Conservation (phyloP, 2,329 filamentous ascomycete genomes). For the Pseudogymnoascus sp. region DNA sequence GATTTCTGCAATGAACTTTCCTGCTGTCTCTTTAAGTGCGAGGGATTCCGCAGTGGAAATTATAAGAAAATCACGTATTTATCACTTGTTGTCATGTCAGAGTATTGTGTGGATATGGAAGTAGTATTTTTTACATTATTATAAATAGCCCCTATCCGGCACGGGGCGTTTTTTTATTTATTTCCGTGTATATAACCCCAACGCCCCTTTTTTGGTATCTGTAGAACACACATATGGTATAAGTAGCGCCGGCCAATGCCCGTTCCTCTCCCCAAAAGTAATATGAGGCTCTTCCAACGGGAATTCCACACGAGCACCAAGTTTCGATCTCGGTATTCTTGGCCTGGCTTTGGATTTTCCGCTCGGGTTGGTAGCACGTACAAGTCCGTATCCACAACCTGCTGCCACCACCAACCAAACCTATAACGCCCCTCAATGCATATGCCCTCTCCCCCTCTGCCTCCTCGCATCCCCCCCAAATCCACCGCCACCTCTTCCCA, state of each 20-base stretch:
- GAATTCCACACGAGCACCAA: background rate
- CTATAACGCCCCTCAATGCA: background rate
- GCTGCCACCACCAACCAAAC: background rate
- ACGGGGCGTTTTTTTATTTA: background rate
- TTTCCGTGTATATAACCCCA: background rate
- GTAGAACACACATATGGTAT: background rate
- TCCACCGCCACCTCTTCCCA: slow-evolving; percentile 18
- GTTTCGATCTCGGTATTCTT: background rate
- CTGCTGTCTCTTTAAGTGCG: background rate
- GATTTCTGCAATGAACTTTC: background rate
- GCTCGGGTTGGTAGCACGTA: background rate
- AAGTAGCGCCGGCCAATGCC: no score
- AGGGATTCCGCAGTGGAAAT: background rate
- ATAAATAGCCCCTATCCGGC: background rate
- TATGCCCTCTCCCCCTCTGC: slow-evolving; percentile 20
- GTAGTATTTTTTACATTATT: background rate
- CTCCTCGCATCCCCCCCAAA: slow-evolving; percentile 18
- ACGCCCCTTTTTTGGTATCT: background rate
- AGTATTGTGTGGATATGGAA: background rate
- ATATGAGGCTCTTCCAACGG: background rate
- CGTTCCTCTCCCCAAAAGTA: no score
- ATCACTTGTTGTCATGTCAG: background rate
- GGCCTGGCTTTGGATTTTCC: background rate
- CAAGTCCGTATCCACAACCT: background rate
- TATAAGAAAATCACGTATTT: background rate